Conservation (phyloP, 1,139 yeast species). For the Scheffersomyces parashehatae region DNA sequence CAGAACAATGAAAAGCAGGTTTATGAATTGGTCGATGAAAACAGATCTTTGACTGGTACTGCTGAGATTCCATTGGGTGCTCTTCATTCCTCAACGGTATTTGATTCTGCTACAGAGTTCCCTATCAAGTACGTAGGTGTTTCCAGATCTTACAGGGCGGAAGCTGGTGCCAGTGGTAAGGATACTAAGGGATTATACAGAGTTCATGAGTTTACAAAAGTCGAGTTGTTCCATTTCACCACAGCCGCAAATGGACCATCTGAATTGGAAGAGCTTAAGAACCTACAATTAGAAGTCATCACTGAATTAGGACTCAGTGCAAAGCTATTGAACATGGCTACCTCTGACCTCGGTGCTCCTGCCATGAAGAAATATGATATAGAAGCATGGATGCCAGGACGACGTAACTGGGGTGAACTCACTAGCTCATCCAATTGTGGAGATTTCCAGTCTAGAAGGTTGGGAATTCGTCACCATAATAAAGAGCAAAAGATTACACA, state of each 20-base stretch:
- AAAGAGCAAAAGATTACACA: conserved; percentile 42
- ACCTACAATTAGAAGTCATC: conserved; percentile 66
- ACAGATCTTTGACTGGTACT: conserved; percentile 80
- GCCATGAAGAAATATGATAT: conserved; percentile 90
- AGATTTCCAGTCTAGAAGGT: conserved; percentile 85
- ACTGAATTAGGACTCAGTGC: conserved; percentile 74
- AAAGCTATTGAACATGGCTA: conserved; percentile 84
- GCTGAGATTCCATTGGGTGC: conserved; percentile 97
- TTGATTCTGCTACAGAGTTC: conserved; percentile 24
- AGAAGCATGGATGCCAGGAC: conserved; percentile 99
- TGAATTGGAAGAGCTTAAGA: conserved; percentile 61
- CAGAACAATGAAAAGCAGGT: conserved; percentile 85
- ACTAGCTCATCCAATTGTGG: conserved; percentile 91
- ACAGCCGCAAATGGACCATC: conserved; percentile 41
- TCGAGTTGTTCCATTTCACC: conserved; percentile 86
- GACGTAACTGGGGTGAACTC: conserved; percentile 90
- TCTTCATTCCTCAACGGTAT: conserved; percentile 40
- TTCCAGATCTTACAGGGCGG: conserved; percentile 89
- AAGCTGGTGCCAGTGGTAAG: conserved; percentile 95
- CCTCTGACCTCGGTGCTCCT: conserved; percentile 89
- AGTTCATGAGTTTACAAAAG: conserved; percentile 97
- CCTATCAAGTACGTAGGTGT: conserved; percentile 76
- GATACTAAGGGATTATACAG: conserved; percentile 92
- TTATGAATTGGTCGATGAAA: conserved; percentile 55
- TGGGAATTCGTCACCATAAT: conserved; percentile 59